These are phyloP conservation scores for Cardamine resedifolia DNA, from an alignment of 345 rosid species.

Conservation along the genomic window DNA sequence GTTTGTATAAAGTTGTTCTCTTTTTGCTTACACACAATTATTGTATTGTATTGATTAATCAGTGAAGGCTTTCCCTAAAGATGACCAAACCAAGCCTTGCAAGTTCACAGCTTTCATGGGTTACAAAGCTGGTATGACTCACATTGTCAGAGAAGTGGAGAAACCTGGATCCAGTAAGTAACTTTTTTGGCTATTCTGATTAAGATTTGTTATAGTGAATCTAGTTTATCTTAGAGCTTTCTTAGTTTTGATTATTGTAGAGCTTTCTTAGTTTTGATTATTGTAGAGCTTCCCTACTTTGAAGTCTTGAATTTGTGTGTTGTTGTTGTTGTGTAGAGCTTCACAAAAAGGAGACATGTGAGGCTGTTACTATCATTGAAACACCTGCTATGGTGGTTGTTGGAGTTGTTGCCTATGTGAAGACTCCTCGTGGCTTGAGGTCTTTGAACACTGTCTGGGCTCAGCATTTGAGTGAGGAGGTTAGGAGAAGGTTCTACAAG, in stretches of 20 bases:
- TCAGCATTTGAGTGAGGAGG: constrained; percentile 83
- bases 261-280: not conserved
- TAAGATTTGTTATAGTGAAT: not conserved
- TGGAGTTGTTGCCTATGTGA: constrained; percentile 81
- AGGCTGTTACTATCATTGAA: constrained; percentile 80
- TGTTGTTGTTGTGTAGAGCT: constrained; percentile 52
- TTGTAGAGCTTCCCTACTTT: not conserved
- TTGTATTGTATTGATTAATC: not conserved
- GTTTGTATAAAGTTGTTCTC: not conserved
- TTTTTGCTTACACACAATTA: not conserved
- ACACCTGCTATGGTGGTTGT: constrained; percentile 84
- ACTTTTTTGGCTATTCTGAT: not conserved
- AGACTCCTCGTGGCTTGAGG: constrained; percentile 75
- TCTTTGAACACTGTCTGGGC: constrained; percentile 84
- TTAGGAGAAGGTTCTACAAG: constrained; percentile 81
- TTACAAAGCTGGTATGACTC: constrained; percentile 94
- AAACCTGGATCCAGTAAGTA: constrained; percentile 85
- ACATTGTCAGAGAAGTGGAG: constrained; percentile 85
- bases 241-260: not conserved
- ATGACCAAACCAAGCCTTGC: constrained; percentile 74
- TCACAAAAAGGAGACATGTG: constrained; percentile 93
- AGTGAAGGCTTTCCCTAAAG: constrained; percentile 95
- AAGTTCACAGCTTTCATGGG: constrained; percentile 85
- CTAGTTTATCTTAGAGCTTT: not conserved
- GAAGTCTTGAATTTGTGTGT: not conserved